Base-by-base conservation (phyloP, 1,139 yeast species). In the Lodderomyces theae region DNA sequence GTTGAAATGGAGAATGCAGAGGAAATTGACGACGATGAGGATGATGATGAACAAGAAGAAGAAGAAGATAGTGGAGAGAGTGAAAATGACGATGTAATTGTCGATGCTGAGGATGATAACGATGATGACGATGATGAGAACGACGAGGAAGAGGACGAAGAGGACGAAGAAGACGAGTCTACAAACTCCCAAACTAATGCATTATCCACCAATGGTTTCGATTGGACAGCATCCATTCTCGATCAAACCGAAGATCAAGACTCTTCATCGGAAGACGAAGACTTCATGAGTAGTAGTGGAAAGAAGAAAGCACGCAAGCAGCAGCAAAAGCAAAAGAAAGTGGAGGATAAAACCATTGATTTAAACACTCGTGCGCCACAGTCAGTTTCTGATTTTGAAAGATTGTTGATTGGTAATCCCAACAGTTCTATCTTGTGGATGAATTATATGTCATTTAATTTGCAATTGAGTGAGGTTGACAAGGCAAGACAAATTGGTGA, bases 401-500 rank as follows among this genome's bases (percentile, higher is more conserved):
- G 98, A 55, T 69, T 92, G 50, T 74, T 92, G 42, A 77, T 92
- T 45, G 95, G 97, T 57, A 85, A 86, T 57, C 97, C 98, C 42
- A 86, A 88, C 67, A 87, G 96, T 2, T 90, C 98, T 1, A 79
- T 90, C 39, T 67, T 89, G 50, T 92, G 98, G 98, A 90, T 92
- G 88, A 88, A 90, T 64, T 92, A 86, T 64, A 92, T 94, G 97
- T 92, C 97, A 3, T 92, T 90, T 85, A 96, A 89, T 65, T 74
- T 92, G 51, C 96, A 90, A 63, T 73, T 92, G 50, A 86, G 96
- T 69, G 98, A 92, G 61, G 71, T 89, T 45, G 97, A 90, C 41
- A 88, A 86, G 64, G 97, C 97, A 10, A 80, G 98, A 53, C 96
- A 87, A 61, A 80, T 92, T 51, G 97, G 87, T 37, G 86, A 85